Evolutionary conservation across 495 filamentous ascomycete species (phyloP).

Genomic region (Choiromyces venosus): DNA sequence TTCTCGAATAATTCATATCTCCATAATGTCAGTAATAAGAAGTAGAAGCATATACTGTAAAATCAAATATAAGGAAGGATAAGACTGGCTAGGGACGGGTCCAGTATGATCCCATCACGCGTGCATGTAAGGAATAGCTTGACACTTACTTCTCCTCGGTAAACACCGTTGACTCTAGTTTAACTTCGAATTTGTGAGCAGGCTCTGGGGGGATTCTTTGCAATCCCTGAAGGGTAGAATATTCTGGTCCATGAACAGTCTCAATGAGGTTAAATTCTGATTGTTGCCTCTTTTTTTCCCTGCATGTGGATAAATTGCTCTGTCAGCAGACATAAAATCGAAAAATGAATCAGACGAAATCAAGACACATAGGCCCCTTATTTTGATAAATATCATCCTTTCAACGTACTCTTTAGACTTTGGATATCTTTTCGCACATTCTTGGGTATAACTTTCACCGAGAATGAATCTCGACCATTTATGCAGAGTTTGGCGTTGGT

Average conservation of each 20-base stretch:
- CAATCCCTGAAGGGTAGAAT: conserved; percentile 49
- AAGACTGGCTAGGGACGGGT: background rate
- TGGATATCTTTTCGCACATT: conserved; percentile 67
- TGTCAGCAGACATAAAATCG: conserved; percentile 29
- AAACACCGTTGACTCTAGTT: conserved; percentile 69
- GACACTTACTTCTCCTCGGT: conserved; percentile 74
- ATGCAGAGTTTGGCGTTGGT: conserved; percentile 82
- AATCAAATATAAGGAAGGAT: background rate
- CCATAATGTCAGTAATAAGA: conserved; percentile 13
- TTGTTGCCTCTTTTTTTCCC: conserved; percentile 66
- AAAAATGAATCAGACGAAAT: conserved; percentile 10
- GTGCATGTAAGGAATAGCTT: background rate
- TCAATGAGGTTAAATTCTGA: conserved; percentile 67
- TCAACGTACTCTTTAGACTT: conserved; percentile 62
- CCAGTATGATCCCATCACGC: background rate
- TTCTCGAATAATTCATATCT: conserved; percentile 68
- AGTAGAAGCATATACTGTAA: background rate
- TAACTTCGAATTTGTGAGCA: conserved; percentile 71
- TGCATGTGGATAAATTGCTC: conserved; percentile 32
- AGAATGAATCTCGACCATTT: conserved; percentile 82
- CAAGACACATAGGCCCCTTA: conserved; percentile 7
- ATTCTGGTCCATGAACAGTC: conserved; percentile 67
- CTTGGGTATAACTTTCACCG: conserved; percentile 69
- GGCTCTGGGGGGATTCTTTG: conserved; percentile 55
- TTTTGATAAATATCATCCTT: background rate